Evolutionary conservation across 2,329 filamentous ascomycete genomes (phyloP).

Genomic region (Coniella lustricola): DNA sequence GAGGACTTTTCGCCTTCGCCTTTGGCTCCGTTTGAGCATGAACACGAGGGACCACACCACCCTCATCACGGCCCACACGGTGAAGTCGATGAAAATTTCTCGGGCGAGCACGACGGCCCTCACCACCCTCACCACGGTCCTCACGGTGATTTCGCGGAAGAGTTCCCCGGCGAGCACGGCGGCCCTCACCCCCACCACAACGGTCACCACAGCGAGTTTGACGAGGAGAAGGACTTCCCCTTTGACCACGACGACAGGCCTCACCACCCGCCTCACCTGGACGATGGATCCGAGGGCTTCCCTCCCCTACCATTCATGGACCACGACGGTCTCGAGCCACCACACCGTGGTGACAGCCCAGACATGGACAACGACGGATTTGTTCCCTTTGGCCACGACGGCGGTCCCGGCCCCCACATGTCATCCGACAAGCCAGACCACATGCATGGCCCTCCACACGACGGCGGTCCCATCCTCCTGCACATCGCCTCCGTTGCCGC

Average conservation of each 20-base stretch:
- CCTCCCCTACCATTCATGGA: neutral
- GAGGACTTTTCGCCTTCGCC: neutral
- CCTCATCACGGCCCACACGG: neutral
- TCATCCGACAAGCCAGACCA: too few species aligned
- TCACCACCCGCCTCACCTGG: neutral
- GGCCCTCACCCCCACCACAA: too few species aligned
- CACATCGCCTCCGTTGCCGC: constrained; percentile 13
- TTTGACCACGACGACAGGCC: neutral
- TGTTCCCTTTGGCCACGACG: constrained; percentile 11
- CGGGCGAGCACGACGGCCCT: too few species aligned
- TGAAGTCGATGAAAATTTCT: too few species aligned
- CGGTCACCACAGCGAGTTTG: too few species aligned
- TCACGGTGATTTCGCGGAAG: neutral
- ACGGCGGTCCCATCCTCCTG: constrained; percentile 1
- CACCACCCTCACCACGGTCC: too few species aligned
- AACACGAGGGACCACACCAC: too few species aligned
- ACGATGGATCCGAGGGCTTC: neutral
- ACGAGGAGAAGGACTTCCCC: too few species aligned
- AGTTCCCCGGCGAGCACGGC: too few species aligned
- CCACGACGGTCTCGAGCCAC: neutral
- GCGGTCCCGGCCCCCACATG: neutral
- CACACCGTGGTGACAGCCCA: neutral
- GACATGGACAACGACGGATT: neutral
- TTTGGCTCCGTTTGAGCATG: too few species aligned
- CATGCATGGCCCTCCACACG: neutral